Percentiles rank a stretch among this genome's conserved stretches.
Evolutionary conservation across 441 rosid genomes (phyloP).

Genomic region (Corymbia citriodora): DNA sequence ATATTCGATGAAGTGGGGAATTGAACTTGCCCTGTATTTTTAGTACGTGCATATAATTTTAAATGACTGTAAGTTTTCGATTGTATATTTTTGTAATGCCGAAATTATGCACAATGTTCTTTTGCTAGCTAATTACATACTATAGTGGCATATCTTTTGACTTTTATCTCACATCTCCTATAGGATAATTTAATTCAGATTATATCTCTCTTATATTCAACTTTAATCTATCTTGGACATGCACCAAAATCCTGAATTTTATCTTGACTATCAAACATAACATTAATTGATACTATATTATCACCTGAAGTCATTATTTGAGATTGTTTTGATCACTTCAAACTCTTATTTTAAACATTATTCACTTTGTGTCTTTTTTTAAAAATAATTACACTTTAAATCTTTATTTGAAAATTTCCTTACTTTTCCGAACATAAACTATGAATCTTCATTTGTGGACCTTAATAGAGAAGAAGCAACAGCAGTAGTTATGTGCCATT

Average conservation of each 20-base stretch:
- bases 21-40: background rate
- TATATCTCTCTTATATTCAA: too few relatives aligned
- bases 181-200: too few relatives aligned
- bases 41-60: background rate
- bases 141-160: too few relatives aligned
- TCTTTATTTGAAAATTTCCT: too few relatives aligned
- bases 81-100: background rate
- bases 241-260: background rate
- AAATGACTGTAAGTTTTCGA: background rate
- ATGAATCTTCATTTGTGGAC: background rate
- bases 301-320: background rate
- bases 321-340: accelerated
- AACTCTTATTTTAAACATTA: too few relatives aligned
- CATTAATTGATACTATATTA: background rate
- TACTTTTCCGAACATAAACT: too few relatives aligned
- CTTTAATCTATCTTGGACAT: background rate
- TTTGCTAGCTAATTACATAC: background rate
- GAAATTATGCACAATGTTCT: background rate
- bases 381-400: too few relatives aligned
- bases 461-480: background rate
- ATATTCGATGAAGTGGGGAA: background rate
- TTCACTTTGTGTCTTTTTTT: too few relatives aligned
- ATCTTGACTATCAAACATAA: too few relatives aligned
- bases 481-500: background rate
- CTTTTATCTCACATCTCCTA: background rate